A percentile compares a stretch with the other conserved stretches of the same genome.
Conservation (phyloP, 176 grass and related monocot species). For the Paspalum vaginatum region DNA sequence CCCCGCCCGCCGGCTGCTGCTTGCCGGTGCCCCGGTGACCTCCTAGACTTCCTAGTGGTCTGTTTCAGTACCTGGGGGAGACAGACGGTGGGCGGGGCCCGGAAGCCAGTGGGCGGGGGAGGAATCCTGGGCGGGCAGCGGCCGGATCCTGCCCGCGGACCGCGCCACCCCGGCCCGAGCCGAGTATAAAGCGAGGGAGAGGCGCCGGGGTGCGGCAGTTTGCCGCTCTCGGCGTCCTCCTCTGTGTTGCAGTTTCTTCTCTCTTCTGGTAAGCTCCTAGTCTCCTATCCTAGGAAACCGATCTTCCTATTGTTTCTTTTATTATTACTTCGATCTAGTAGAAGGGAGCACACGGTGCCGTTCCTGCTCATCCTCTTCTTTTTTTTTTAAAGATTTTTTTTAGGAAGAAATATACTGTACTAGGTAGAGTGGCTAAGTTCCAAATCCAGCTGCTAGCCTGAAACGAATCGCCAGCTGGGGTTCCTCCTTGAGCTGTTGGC, state of each 20-base stretch:
- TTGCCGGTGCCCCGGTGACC: too few relatives aligned
- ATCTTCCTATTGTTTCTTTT: not conserved
- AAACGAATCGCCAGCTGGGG: not conserved
- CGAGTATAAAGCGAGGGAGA: conserved; percentile 47
- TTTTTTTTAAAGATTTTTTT: not conserved
- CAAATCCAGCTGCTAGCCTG: too few relatives aligned
- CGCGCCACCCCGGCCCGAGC: not conserved
- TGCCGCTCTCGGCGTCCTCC: conserved; percentile 35
- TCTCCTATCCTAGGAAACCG: too few relatives aligned
- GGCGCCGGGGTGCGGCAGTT: conserved; percentile 38
- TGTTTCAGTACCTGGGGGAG: too few relatives aligned
- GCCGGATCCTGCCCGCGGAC: conserved; percentile 43
- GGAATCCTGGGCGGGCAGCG: conserved; percentile 54
- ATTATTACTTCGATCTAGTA: not conserved
- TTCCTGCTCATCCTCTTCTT: not conserved
- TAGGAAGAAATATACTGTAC: not conserved
- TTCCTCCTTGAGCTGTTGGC: not conserved
- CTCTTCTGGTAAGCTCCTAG: not conserved
- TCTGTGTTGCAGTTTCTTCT: not conserved
- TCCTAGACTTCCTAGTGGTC: too few relatives aligned
- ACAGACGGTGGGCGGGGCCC: not conserved
- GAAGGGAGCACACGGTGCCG: not conserved
- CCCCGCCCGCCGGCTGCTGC: not conserved
- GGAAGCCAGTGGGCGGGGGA: conserved; percentile 10
- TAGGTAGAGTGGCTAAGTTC: not conserved